A percentile compares a stretch with the other conserved stretches of the same genome.
These are phyloP conservation scores for Diutina neorugosa DNA, from an alignment of 1,139 yeast genomes.

Conservation along the genomic window DNA sequence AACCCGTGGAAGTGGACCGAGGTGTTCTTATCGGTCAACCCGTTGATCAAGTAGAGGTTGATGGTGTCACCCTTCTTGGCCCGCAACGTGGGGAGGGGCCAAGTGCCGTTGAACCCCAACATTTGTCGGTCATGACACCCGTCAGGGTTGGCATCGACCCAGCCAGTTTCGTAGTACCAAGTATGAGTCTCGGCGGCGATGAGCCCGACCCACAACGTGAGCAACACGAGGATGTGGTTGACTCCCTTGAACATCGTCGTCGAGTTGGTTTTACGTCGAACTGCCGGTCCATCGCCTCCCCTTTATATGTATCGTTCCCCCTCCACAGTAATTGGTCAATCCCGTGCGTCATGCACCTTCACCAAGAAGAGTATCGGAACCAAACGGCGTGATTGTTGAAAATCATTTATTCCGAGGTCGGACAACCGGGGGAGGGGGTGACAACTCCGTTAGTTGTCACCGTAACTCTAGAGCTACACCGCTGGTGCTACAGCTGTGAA, in stretches of 20 bases:
- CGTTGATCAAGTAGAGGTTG: constrained; percentile 55
- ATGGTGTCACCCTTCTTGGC: constrained; percentile 73
- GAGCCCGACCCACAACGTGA: constrained; percentile 5
- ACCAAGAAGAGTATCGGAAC: neutral
- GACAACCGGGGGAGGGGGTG: too few species aligned
- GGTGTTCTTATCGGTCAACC: constrained; percentile 53
- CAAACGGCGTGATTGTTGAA: neutral
- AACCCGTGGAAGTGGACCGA: constrained; percentile 4
- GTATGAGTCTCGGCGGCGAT: constrained; percentile 43
- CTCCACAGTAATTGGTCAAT: neutral
- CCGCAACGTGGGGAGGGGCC: constrained; percentile 75
- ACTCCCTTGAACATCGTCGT: neutral
- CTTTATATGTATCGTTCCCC: neutral
- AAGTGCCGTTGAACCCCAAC: constrained; percentile 69
- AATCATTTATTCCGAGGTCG: too few species aligned
- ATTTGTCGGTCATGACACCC: constrained; percentile 55
- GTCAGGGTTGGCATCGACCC: constrained; percentile 67
- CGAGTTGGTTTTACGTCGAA: neutral
- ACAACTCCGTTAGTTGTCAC: too few species aligned
- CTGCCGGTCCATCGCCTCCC: neutral
- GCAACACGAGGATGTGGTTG: neutral
- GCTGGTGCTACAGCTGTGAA: too few species aligned
- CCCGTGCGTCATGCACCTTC: neutral
- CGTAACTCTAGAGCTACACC: too few species aligned
- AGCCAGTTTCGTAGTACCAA: constrained; percentile 63